Evolutionary conservation across 2,329 filamentous ascomycete genomes (phyloP).

Genomic region (Penicillium digitatum): DNA sequence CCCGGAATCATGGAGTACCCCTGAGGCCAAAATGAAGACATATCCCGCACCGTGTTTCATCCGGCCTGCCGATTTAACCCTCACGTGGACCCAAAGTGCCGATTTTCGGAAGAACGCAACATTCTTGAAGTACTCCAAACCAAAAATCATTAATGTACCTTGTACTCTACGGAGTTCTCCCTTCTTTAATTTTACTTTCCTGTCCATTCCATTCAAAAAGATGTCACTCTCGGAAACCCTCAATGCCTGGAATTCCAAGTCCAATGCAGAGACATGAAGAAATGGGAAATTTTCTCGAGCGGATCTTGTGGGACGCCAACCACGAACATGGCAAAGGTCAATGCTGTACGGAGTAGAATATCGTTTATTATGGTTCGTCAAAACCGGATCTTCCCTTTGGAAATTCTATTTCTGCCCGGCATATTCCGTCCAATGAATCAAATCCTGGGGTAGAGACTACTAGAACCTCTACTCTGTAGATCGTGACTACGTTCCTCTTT

Average conservation of each 20-base stretch:
- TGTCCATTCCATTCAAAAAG: neutral
- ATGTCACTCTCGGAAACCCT: neutral
- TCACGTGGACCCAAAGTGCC: conserved; percentile 6
- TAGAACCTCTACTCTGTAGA: no score
- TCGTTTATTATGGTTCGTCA: no score
- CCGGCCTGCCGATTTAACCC: conserved; percentile 1
- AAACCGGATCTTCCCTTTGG: neutral
- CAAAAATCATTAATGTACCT: no score
- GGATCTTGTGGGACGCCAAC: neutral
- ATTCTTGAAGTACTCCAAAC: neutral
- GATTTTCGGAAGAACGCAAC: conserved; percentile 1
- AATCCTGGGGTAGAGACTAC: neutral
- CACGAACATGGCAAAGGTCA: neutral
- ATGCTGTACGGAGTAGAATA: neutral
- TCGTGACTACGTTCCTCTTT: neutral
- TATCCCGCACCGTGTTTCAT: conserved; percentile 2
- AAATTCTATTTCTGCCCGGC: neutral
- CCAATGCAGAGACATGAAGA: neutral
- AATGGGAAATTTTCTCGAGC: neutral
- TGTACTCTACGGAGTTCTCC: neutral
- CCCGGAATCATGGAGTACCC: neutral
- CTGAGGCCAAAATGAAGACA: neutral
- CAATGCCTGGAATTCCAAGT: neutral
- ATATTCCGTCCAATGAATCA: neutral
- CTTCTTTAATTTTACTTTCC: neutral